Base-by-base conservation (phyloP, 768 basidiomycete species). In the Mycena maculata region DNA sequence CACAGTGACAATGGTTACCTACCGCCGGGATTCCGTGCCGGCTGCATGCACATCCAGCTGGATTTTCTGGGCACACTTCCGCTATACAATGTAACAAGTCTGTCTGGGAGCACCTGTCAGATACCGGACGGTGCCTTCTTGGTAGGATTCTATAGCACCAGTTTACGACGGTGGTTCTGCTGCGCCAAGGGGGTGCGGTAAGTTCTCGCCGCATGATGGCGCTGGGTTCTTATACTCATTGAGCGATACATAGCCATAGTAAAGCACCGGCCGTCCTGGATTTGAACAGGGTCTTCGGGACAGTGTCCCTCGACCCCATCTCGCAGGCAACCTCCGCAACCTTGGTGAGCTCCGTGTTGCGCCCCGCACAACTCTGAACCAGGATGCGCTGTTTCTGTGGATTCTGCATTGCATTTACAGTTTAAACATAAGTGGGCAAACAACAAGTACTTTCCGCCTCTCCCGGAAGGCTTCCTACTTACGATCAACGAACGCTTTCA, bases 21-120 rank as follows among this genome's bases (percentile, higher is more conserved):
- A 13, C 65, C 65, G 18, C 64, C 48, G 12, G 59, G 59, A 9
- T 31, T 67, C 25, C 22, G 36, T 8, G 28, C 48, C 0, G 48
- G 23, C 42, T 68, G 67, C 61, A 54, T 68, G 61, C 30, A 30
- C 11, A 38, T 65, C 31, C 68, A 69, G 38, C 50, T 69, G 16
- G 52, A 44, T 15, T 65, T 60, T 38, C 33, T 69, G 50, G 41
- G 13, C 5, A 38, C 45, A 2, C 58, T 64, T 1, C 28, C 59
- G 18, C 16, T 54, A 6, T 69, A 56, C 27, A 52, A 56, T 28
- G 39, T 45, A 7, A 30, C 22, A 2, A 60, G 18, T 33, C 63
- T 65, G 16, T 69, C 65, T 41, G 68, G 68, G 20, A 65, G 65
- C 39, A 55, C 52, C 8, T 69, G 68, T 23, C 22, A 30, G 13